Conservation (phyloP, 176 grass and related monocot genomes). For the Saccharum officinarum region DNA sequence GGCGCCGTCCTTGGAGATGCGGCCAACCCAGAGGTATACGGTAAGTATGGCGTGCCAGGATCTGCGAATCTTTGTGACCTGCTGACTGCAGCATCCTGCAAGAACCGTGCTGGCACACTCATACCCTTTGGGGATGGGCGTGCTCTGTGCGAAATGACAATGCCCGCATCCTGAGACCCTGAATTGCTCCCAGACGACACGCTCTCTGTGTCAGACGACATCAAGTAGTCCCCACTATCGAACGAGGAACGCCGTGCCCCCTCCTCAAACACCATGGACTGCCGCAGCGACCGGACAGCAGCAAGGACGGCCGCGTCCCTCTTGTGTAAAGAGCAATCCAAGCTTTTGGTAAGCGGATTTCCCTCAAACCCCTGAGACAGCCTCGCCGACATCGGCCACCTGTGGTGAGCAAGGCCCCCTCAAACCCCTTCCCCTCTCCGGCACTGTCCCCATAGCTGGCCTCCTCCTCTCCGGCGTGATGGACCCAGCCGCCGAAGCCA, state of each 20-base stretch:
- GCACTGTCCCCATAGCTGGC: conserved; percentile 23
- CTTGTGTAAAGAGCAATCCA: conserved; percentile 73
- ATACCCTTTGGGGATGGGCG: conserved; percentile 38
- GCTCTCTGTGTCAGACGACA: conserved; percentile 86
- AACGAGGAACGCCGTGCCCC: conserved; percentile 47
- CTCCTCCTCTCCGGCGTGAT: conserved; percentile 58
- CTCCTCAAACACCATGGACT: conserved; percentile 74
- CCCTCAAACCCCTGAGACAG: conserved; percentile 53
- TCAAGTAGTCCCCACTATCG: conserved; percentile 50
- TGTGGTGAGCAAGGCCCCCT: conserved; percentile 37
- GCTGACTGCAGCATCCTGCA: conserved; percentile 50
- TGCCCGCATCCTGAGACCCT: conserved; percentile 52
- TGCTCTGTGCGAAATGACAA: conserved; percentile 34
- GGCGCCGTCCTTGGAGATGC: conserved; percentile 51
- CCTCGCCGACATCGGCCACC: conserved; percentile 69
- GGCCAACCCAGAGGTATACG: conserved; percentile 26
- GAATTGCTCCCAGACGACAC: conserved; percentile 85
- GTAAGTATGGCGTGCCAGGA: conserved; percentile 45
- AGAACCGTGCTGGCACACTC: conserved; percentile 67
- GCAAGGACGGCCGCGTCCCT: conserved; percentile 59
- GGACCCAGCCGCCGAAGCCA: conserved; percentile 20
- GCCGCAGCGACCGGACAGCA: conserved; percentile 63
- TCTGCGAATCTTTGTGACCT: conserved; percentile 47
- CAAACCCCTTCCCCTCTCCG: conserved; percentile 51
- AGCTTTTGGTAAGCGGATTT: conserved; percentile 75